Percentiles rank a stretch among this genome's conserved stretches.
phyloP scores from a whole-genome alignment of 129 eudicot species.

The Apium graveolens region DNA sequence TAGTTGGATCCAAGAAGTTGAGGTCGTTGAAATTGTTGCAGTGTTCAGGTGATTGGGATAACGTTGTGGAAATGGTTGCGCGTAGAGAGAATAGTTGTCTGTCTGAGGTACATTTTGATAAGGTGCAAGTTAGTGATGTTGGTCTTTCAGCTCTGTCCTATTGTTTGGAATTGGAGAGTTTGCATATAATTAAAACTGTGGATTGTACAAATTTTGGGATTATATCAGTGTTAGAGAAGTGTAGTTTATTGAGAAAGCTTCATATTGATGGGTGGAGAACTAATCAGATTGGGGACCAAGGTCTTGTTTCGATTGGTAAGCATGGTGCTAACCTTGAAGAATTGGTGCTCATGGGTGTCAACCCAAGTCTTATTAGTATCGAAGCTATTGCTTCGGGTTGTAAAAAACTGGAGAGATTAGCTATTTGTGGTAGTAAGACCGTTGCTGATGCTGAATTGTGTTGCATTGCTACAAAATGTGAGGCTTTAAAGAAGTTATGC shows the following conservation, averaged over 20 bases:
- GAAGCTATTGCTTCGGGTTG: constrained; percentile 32
- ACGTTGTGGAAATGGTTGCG: constrained; percentile 14
- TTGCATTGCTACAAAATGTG: constrained; percentile 19
- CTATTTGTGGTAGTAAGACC: constrained; percentile 17
- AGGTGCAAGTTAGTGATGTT: constrained; percentile 42
- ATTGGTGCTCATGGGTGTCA: constrained; percentile 47
- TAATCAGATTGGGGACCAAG: constrained; percentile 45
- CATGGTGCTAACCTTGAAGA: constrained; percentile 36
- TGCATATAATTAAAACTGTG: constrained; percentile 41
- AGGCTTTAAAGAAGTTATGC: constrained; percentile 20
- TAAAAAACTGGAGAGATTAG: constrained; percentile 17
- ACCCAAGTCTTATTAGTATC: constrained; percentile 28
- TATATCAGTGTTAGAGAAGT: constrained; percentile 28
- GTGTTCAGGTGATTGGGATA: constrained; percentile 29
- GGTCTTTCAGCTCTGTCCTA: constrained; percentile 36
- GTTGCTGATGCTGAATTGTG: constrained; percentile 19
- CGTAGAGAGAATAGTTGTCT: constrained; percentile 9
- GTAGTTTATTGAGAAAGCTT: constrained; percentile 47
- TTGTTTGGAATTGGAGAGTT: constrained; percentile 33
- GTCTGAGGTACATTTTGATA: constrained; percentile 40
- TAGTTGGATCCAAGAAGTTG: constrained; percentile 17
- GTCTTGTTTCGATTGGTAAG: constrained; percentile 34
- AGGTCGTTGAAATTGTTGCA: constrained; percentile 18
- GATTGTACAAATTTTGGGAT: constrained; percentile 45
- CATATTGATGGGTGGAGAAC: constrained; percentile 63